phyloP scores from a whole-genome alignment of 2,329 filamentous ascomycete species.

The Epichloe hybrida region DNA sequence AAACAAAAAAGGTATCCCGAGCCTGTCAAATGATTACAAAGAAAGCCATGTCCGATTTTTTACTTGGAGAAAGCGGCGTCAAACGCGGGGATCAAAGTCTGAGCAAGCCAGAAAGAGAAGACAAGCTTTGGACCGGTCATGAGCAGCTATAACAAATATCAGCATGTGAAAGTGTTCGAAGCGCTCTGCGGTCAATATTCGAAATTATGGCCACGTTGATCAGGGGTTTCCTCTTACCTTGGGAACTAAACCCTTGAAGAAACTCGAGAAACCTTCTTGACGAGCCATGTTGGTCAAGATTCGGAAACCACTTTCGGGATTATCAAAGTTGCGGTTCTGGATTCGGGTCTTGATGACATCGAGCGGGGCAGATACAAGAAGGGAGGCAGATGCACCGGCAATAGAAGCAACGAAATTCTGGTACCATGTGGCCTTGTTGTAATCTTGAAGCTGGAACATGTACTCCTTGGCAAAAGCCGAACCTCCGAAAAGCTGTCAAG shows the following conservation, averaged over 20 bases:
- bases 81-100: constrained; percentile 93
- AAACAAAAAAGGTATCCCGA: background rate
- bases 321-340: constrained; percentile 97
- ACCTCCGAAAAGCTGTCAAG: constrained; percentile 79
- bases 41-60: background rate
- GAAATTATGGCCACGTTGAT: background rate
- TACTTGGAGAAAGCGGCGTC: constrained; percentile 30
- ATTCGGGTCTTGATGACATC: constrained; percentile 98
- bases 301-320: constrained; percentile 84
- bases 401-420: constrained; percentile 98
- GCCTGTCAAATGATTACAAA: background rate
- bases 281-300: constrained; percentile 88
- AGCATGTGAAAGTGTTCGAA: constrained; percentile 8
- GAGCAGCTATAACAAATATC: constrained; percentile 45
- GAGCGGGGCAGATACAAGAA: constrained; percentile 87
- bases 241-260: constrained; percentile 96
- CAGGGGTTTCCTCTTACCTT: constrained; percentile 41
- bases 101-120: constrained; percentile 98
- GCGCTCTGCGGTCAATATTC: background rate
- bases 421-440: constrained; percentile 87
- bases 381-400: constrained; percentile 84
- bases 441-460: constrained; percentile 76
- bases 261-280: constrained; percentile 71
- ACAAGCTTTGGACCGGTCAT: constrained; percentile 99
- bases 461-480: constrained; percentile 97